Conservation (phyloP, 2,329 filamentous ascomycete genomes). For the Penicillium rolfsii region DNA sequence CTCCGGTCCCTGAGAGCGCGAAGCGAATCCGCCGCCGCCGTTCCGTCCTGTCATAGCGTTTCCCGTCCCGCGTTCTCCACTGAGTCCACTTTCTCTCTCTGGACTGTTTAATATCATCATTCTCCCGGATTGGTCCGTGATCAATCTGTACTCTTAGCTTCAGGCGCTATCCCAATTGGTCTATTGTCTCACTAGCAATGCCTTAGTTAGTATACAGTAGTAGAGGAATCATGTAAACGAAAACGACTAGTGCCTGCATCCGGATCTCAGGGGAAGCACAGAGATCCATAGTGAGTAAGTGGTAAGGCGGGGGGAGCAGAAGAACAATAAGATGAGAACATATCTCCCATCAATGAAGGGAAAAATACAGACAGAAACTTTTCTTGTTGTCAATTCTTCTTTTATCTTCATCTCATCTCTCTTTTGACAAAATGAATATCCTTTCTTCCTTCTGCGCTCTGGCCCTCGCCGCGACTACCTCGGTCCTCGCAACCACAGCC, state of each 20-base stretch:
- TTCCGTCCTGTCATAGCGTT: constrained; percentile 2
- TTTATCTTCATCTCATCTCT: not conserved
- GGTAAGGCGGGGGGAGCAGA: not conserved
- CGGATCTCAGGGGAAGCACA: not conserved
- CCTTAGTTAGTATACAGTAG: not conserved
- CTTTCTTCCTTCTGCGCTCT: not conserved
- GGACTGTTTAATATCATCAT: constrained; percentile 3
- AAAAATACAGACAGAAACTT: not conserved
- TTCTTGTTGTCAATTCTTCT: too few relatives aligned
- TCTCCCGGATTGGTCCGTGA: not conserved
- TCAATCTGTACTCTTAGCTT: not conserved
- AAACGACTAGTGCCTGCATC: not conserved
- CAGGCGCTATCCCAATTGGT: not conserved
- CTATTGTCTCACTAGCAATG: constrained; percentile 1
- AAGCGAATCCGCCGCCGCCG: not conserved
- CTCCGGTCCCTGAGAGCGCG: not conserved
- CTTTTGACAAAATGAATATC: constrained; percentile 7
- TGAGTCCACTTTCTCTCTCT: too few relatives aligned
- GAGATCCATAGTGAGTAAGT: not conserved
- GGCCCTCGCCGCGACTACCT: not conserved
- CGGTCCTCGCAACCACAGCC: constrained; percentile 1
- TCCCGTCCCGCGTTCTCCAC: not conserved
- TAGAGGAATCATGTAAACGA: not conserved
- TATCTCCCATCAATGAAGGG: not conserved
- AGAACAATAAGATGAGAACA: not conserved